Percentiles rank a stretch among this genome's conserved stretches.
These are phyloP conservation scores for Mortierella sp. DNA, from an alignment of 371 early-diverging fungal genomes.

Conservation along the genomic window DNA sequence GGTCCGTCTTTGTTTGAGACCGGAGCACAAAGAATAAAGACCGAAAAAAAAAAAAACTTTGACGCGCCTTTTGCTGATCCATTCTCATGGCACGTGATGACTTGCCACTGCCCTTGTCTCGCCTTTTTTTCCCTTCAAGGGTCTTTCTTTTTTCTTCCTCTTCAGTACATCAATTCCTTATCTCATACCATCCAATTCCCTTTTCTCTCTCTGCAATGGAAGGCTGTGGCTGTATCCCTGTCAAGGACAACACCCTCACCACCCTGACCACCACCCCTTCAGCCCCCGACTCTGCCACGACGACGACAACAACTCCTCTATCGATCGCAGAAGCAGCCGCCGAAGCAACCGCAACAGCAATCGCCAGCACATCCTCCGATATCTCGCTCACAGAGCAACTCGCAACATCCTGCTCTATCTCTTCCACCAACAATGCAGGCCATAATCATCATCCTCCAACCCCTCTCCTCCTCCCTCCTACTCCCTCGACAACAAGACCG, in stretches of 20 bases:
- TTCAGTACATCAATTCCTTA: neutral
- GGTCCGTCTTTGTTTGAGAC: neutral
- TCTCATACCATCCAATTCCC: neutral
- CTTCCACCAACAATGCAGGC: too few species aligned
- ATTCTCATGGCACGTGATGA: neutral
- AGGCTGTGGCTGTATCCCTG: neutral
- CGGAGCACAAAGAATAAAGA: neutral
- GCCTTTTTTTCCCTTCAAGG: neutral
- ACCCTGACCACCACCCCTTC: neutral
- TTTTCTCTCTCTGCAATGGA: neutral
- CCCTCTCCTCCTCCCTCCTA: neutral
- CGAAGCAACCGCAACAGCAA: slow-evolving; percentile 1
- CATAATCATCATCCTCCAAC: neutral
- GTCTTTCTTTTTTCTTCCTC: neutral
- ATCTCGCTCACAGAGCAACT: neutral
- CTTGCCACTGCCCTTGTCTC: neutral
- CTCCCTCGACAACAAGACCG: neutral
- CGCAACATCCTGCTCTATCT: neutral
- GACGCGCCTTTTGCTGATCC: neutral
- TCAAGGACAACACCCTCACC: neutral
- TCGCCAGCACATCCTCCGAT: neutral
- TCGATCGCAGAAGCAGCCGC: neutral
- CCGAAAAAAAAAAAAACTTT: neutral
- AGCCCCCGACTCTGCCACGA: neutral
- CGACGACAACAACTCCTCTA: neutral